Base-by-base conservation (phyloP, 2,329 filamentous ascomycete species). In the Microdochium nivale region DNA sequence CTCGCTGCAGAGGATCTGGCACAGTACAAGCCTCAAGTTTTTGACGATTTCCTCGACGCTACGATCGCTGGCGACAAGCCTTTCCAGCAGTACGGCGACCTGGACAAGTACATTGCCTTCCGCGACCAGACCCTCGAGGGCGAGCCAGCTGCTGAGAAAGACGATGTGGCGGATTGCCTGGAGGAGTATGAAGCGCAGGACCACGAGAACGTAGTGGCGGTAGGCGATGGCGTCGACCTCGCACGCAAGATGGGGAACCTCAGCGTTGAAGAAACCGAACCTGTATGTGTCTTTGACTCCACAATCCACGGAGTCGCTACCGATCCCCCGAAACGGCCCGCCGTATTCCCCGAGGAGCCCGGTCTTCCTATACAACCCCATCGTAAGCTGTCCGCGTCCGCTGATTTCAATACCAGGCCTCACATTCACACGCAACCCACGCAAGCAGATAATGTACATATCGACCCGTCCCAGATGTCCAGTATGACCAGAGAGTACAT, bases 401-500 rank as follows among this genome's bases (percentile, higher is more conserved):
- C 16, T 14, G 47, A 53, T 25, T 14, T 37, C 44, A 16, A 53
- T 25, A 30, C 25, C 51, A 44, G 40, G 40, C 16, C 8, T 44
- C 40, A 10, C 40, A 13, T 19, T 24, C 40, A 44, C 7, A 21
- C n/a, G 16, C 19, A 16, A 23, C 55, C 53, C 19, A 59, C 57
- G 48, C 53, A 58, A 51, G 48, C 52, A 53, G 56, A 50, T 25
- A 53, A 57, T 21, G 40, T 24, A 16, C 8, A 8, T 13, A 13
- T 8, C n/a, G 19, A 11, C 40, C 19, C 40, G 19, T 24, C 16
- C 40, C n/a, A 24, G 16, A 23, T 23, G 21, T 24, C 40, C 19
- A 23, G n/a, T 23, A 23, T 79, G 48, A 77, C 73, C 9, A 77
- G 76, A 3, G 76, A 74, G 55, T 79, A 72, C 54, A 63, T 65